Base-by-base conservation (phyloP, 192 early-diverging fungal genomes). In the Coemansia umbellata region DNA sequence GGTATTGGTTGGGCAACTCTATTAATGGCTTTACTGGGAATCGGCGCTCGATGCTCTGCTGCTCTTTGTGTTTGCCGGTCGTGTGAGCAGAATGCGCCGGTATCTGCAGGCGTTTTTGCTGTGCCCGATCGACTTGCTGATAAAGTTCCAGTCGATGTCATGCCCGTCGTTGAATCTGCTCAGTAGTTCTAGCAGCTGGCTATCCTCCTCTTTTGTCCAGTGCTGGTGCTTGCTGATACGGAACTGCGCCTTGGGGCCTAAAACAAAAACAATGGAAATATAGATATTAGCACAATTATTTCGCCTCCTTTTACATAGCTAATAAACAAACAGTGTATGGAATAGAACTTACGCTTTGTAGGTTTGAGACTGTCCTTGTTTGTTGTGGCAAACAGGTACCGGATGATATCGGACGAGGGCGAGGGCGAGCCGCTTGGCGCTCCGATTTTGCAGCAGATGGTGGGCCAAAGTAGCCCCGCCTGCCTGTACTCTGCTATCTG, bases 191-290 rank as follows among this genome's bases (percentile, higher is more conserved):
- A 62, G n/a, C 44, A 74, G 42, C 31, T 36, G 35, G 30, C 30
- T 37, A 36, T 74, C 70, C 27, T 74, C 70, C 9, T 58, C 63
- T 9, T 27, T 37, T 22, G 54, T 74, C 70, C 70, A 74, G 22
- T 54, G 58, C 63, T 74, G 59, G 24, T 74, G 70, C 60, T 66
- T 74, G 63, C 59, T 74, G 28, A 74, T 74, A 21, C 62, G 44
- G 28, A 63, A 74, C 51, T 66, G 37, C 19, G 70, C 55, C 55
- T 74, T 74, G 42, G 58, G 63, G 23, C 60, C 54, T 63, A 62
- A 28, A 37, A 18, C 31, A 21, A 35, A 32, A 31, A 23, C 3
- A 30, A 6, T 18, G 5, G 3, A 31, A 56, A 56, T 24, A 56
- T 15, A 14, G 35, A 26, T 37, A 18, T 44, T 18, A 44, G 41